These are phyloP conservation scores for Mucor piriformis DNA, from an alignment of 371 early-diverging fungal genomes.

Conservation along the genomic window DNA sequence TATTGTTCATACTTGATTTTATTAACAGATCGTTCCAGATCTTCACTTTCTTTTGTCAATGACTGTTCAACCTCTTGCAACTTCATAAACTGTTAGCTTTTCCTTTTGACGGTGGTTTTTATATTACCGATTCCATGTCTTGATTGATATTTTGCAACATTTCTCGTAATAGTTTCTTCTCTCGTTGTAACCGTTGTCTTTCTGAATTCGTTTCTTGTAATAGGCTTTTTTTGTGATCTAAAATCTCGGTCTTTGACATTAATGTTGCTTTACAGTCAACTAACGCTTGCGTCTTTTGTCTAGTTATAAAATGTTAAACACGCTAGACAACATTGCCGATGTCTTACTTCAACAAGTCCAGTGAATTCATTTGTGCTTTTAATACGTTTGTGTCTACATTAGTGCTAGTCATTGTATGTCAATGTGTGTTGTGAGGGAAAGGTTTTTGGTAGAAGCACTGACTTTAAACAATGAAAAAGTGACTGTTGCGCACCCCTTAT, in stretches of 20 bases:
- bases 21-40: conserved; percentile 32
- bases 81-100: conserved; percentile 4
- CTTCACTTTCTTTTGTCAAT: conserved; percentile 39
- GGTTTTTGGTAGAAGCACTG: background rate
- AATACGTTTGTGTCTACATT: conserved; percentile 11
- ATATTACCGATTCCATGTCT: conserved; percentile 43
- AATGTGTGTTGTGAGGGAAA: background rate
- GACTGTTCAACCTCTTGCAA: conserved; percentile 34
- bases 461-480: conserved; percentile 1
- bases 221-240: conserved; percentile 39
- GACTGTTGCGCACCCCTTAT: background rate
- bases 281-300: conserved; percentile 38
- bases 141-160: conserved; percentile 49
- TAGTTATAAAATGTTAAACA: conserved; percentile 5
- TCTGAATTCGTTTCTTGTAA: conserved; percentile 44
- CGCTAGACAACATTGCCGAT: too few relatives aligned
- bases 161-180: conserved; percentile 39
- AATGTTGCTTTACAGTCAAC: conserved; percentile 44
- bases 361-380: conserved; percentile 17
- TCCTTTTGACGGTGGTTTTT: background rate
- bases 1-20: conserved; percentile 36
- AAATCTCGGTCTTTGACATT: conserved; percentile 34
- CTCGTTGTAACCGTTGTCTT: conserved; percentile 41
- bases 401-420: background rate
- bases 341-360: conserved; percentile 18